Conservation (phyloP, 1,284 basidiomycete genomes). For the Boletus sp. region DNA sequence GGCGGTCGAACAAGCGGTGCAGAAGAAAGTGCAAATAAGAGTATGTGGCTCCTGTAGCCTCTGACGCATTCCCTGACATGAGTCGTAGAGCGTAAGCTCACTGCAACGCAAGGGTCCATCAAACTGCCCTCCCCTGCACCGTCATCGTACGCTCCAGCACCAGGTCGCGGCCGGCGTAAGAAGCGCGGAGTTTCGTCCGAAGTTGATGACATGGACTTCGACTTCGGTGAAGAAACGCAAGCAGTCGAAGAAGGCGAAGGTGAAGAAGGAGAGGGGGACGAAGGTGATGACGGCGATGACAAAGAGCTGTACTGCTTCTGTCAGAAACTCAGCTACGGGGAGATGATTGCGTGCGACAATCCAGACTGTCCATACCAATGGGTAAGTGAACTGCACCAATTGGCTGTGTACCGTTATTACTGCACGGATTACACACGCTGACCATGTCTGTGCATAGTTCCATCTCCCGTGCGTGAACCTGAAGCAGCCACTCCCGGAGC, state of each 20-base stretch:
- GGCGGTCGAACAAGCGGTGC: constrained; percentile 22
- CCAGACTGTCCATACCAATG: constrained; percentile 71
- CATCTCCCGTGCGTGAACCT: constrained; percentile 63
- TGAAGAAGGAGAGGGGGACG: constrained; percentile 53
- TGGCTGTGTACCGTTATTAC: constrained; percentile 9
- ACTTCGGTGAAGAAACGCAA: constrained; percentile 39
- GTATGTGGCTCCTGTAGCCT: constrained; percentile 23
- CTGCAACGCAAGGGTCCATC: constrained; percentile 38
- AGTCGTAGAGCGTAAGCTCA: constrained; percentile 37
- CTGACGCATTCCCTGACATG: constrained; percentile 8
- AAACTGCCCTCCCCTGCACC: constrained; percentile 44
- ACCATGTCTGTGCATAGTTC: constrained; percentile 47
- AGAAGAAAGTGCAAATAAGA: constrained; percentile 38
- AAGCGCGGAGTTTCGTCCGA: constrained; percentile 43
- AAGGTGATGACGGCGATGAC: constrained; percentile 54
- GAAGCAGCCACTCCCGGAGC: constrained; percentile 61
- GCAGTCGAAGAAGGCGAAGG: constrained; percentile 46
- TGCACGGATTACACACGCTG: constrained; percentile 14
- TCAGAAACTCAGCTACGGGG: constrained; percentile 65
- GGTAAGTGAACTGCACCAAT: constrained; percentile 49
- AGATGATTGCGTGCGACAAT: constrained; percentile 77
- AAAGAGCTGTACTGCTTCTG: constrained; percentile 68
- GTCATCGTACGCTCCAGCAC: constrained; percentile 29
- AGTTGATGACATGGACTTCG: constrained; percentile 40
- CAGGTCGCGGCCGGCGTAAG: constrained; percentile 44